Evolutionary conservation across 225 moss, liverwort and hornwort genomes (phyloP).

Genomic region (Neckera pumila): DNA sequence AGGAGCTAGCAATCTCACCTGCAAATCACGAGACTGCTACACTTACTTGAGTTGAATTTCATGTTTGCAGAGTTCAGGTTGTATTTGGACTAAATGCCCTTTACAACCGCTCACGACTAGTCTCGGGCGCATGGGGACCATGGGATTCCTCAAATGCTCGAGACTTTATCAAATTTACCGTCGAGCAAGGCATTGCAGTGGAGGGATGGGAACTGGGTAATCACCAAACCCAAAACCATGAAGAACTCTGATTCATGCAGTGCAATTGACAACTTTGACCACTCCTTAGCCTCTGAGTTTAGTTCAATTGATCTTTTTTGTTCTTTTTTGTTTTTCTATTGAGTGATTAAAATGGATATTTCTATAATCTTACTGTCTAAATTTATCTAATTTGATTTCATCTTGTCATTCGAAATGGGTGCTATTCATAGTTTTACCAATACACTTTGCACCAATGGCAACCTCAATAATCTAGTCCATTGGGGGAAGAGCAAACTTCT

Average conservation of each 20-base stretch:
- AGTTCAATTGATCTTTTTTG: neutral
- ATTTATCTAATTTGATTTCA: neutral
- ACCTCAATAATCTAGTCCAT: neutral
- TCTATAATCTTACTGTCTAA: neutral
- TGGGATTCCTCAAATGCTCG: conserved; percentile 62
- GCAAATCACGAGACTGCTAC: neutral
- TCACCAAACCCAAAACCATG: neutral
- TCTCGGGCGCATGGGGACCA: conserved; percentile 1
- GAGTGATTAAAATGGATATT: neutral
- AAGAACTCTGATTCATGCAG: neutral
- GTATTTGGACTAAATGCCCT: conserved; percentile 73
- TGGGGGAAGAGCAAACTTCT: neutral
- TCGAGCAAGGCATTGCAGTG: conserved; percentile 46
- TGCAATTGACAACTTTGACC: neutral
- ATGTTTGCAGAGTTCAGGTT: conserved; percentile 31
- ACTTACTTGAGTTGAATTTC: neutral
- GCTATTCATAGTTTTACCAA: neutral
- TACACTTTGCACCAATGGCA: neutral
- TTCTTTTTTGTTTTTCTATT: neutral
- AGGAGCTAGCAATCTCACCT: neutral
- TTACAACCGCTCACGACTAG: conserved; percentile 33
- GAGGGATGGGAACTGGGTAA: conserved; percentile 85
- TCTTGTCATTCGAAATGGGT: neutral
- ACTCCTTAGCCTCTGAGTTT: neutral
- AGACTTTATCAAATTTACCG: conserved; percentile 52